Evolutionary conservation across 2,329 filamentous ascomycete species (phyloP).

Genomic region (Arthroderma sp.): DNA sequence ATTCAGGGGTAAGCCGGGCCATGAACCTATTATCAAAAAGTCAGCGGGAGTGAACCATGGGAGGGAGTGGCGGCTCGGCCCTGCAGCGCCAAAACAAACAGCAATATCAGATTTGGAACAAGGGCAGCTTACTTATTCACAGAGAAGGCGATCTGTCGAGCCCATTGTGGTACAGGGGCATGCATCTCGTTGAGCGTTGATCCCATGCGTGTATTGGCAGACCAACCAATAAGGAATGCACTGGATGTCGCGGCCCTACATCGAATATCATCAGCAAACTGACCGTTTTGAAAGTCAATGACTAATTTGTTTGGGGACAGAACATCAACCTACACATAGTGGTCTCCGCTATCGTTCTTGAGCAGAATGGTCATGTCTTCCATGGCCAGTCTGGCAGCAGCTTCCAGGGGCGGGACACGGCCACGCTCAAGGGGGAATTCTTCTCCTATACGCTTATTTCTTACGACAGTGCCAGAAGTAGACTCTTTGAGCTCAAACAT

Average conservation of each 20-base stretch:
- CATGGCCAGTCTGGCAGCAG: slow-evolving; percentile 39
- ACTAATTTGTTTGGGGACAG: not conserved
- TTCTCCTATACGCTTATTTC: slow-evolving; percentile 37
- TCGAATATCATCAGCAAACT: not conserved
- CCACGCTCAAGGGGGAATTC: slow-evolving; percentile 26
- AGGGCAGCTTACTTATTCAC: slow-evolving; percentile 32
- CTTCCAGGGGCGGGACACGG: slow-evolving; percentile 37
- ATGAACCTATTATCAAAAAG: slow-evolving; percentile 30
- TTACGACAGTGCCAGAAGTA: slow-evolving; percentile 23
- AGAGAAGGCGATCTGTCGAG: slow-evolving; percentile 34
- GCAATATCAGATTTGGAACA: slow-evolving; percentile 9
- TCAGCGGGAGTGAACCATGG: slow-evolving; percentile 1
- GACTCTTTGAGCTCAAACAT: slow-evolving; percentile 29
- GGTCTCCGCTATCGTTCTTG: slow-evolving; percentile 35
- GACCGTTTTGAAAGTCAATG: not conserved
- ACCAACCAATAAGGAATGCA: slow-evolving; percentile 44
- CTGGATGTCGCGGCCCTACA: slow-evolving; percentile 41
- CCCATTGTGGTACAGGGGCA: slow-evolving; percentile 39
- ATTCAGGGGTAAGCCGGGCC: slow-evolving; percentile 32
- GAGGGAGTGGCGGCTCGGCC: not conserved
- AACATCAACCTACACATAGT: slow-evolving; percentile 35
- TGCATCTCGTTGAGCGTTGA: slow-evolving; percentile 39
- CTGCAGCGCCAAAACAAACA: not conserved
- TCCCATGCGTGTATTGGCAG: slow-evolving; percentile 38
- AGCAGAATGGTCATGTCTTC: slow-evolving; percentile 43